Percentiles rank a stretch among this genome's conserved stretches.
phyloP scores from a whole-genome alignment of 352 stramenopile genomes.

The Globisporangium spinosum region DNA sequence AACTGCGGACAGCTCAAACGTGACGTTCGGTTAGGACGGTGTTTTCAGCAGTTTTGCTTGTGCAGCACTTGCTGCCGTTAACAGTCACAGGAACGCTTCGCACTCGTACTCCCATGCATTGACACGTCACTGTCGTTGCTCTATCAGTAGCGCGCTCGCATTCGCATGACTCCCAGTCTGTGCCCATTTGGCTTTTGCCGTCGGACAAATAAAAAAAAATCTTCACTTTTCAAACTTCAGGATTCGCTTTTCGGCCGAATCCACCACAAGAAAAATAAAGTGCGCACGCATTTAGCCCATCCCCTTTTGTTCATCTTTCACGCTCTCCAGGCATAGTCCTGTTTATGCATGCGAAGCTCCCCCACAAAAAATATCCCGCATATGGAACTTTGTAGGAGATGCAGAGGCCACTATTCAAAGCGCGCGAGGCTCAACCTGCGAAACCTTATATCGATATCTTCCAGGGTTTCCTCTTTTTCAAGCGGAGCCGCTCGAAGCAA shows the following conservation, averaged over 20 bases:
- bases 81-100: too few species aligned
- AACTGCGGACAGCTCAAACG: background rate
- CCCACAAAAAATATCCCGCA: background rate
- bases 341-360: background rate
- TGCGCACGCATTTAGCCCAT: conserved; percentile 7
- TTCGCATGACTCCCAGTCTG: too few species aligned
- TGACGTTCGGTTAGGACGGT: background rate
- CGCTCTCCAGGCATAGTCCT: background rate
- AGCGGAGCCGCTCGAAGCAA: background rate
- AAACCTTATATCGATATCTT: background rate
- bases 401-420: background rate
- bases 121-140: too few species aligned
- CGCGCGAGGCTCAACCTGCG: background rate
- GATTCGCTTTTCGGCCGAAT: background rate
- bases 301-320: background rate
- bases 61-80: too few species aligned
- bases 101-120: too few species aligned
- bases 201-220: too few species aligned
- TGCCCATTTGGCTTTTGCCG: too few species aligned
- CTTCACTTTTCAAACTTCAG: conserved; percentile 4
- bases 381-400: background rate
- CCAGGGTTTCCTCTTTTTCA: background rate
- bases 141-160: too few species aligned
- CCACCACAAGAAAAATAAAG: conserved; percentile 16
- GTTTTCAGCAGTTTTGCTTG: too few species aligned